phyloP scores from a whole-genome alignment of 208 protist species.

The Angomonas deanei region DNA sequence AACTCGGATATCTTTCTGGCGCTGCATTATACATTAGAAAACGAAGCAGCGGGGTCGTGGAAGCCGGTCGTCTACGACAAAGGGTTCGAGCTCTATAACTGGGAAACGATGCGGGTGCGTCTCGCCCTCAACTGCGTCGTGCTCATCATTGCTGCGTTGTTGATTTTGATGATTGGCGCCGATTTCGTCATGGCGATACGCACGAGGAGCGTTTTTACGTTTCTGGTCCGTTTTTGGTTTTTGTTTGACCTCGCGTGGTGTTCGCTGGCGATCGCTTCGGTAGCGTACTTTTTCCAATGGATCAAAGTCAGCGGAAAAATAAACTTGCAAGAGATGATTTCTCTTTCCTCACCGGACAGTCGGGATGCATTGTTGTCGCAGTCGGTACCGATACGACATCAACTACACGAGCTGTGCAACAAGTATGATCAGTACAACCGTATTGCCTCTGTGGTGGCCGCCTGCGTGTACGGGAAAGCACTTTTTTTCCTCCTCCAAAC shows the following conservation, averaged over 20 bases:
- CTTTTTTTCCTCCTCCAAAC: neutral
- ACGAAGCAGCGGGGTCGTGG: slow-evolving; percentile 17
- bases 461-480: slow-evolving; percentile 14
- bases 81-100: slow-evolving; percentile 17
- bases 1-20: slow-evolving; percentile 19
- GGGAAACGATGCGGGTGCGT: slow-evolving; percentile 1
- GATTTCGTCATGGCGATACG: neutral
- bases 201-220: neutral
- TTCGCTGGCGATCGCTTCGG: neutral
- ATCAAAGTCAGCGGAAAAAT: neutral
- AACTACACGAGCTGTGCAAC: neutral
- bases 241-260: neutral
- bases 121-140: slow-evolving; percentile 14
- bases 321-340: slow-evolving; percentile 10
- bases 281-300: slow-evolving; percentile 12
- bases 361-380: neutral
- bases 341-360: neutral
- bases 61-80: neutral
- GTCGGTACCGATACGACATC: neutral
- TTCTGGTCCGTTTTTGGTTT: neutral
- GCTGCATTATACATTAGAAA: slow-evolving; percentile 8
- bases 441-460: neutral
- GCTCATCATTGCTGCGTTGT: neutral
- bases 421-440: neutral
- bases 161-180: neutral